Evolutionary conservation across 2,329 filamentous ascomycete species (phyloP), one percentile per base, ranked within the genome.

Genomic region (Orbilia javanica): DNA sequence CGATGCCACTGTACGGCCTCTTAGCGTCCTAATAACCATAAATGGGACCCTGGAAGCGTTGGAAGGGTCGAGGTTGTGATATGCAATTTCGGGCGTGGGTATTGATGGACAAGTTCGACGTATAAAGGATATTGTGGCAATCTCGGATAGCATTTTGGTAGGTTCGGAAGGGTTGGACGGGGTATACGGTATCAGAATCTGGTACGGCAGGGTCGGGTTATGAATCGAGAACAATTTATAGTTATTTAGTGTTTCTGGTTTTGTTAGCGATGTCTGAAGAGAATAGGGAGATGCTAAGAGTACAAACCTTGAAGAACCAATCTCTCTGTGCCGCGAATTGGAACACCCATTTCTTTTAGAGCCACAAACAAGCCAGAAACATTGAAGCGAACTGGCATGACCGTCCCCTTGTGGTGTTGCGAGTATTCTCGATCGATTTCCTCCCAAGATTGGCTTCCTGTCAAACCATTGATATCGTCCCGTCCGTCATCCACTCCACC

Each of bases 71-170:
- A 68, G 50, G n/a, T 65, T 72, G 52, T 78, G 62, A 46, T 78
- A 72, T 15, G 68, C 67, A 29, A 78, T 22, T 48, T 78, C 74
- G 7, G 74, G 74, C 3, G 68, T 68, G 15, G 74, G 74, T 31
- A 78, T 53, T 4, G 74, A 50, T 4, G 74, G 74, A 13, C 63
- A 72, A 7, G 22, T 62, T 22, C 74, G 50, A 20, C 74, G 74
- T 20, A 78, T 68, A 31, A 72, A 78, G 4, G 74, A 52, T 25
- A 78, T 78, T 11, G 74, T 78, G 3, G 74, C 74, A 3, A 78
- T 72, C 31, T 78, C 74, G 1, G 74, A 78, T 2, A 68, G 42
- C 50, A 78, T 78, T 48, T 68, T 71, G 0, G 67, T 64, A 0
- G 68, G 60, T 42, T 78, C 74, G 0, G 65, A 63, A 8, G 67